Evolutionary conservation across 768 basidiomycete genomes (phyloP), one percentile per base, ranked within the genome.

Genomic region (Russula dissimulans): DNA sequence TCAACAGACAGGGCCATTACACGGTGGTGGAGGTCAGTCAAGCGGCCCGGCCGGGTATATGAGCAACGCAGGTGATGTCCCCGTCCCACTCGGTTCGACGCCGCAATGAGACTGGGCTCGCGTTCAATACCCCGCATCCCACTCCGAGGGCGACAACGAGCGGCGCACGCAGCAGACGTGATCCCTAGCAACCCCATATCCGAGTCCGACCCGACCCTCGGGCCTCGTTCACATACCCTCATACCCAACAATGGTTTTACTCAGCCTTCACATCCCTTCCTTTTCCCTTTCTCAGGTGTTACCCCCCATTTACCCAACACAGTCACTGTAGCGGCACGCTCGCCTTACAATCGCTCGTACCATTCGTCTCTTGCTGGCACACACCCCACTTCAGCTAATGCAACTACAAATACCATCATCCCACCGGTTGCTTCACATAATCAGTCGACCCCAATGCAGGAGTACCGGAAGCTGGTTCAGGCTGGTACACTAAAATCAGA

Each of bases 401-500:
- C 36, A 34, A 43, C 42, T 10, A 5, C 48, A 32, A 32, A 26
- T 11, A 6, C 48, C 32, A 45, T 57, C 11, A 34, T 34, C 22
- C 48, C 49, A 34, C 22, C 11, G 14, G 31, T 41, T 34, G 10
- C 36, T 17, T 44, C n/a, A 14, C 22, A 14, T 9, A 46, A 12
- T n/a, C 50, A 52, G 32, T 65, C 61, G 29, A 64, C 62, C 1
- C 75, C 72, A 18, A 68, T 77, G 31, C 67, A 72, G 49, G 74
- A 72, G 26, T 81, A 81, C 62, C 74, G 80, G 57, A 69, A 73
- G 41, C 74, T 85, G 34, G 78, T 87, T 32, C 68, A 72, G 12
- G 64, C 71, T 10, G 81, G 82, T 7, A 71, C 78, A 3, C 74
- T 99, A 54, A 79, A 81, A 26, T 79, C 85, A 50, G 95, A 99